phyloP scores from a whole-genome alignment of 2,329 filamentous ascomycete species.

The Ceratocystiopsis sp. region DNA sequence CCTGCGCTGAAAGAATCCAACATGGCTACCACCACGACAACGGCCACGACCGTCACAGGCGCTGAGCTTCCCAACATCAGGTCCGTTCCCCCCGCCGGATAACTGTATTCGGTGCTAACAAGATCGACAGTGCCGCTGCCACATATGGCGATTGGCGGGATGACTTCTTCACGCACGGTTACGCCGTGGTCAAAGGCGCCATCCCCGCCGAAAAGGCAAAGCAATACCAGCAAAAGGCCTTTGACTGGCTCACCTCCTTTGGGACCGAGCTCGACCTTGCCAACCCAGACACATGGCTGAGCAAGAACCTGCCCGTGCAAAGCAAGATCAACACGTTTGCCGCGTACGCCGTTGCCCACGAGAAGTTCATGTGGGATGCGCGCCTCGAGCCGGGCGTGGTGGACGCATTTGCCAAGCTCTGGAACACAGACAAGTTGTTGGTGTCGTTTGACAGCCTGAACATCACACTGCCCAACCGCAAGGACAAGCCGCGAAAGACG shows the following conservation, averaged over 20 bases:
- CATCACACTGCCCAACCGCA: slow-evolving; percentile 1
- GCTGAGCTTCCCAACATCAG: too few relatives aligned
- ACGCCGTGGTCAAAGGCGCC: not conserved
- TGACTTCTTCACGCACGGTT: not conserved
- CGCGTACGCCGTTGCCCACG: slow-evolving; percentile 17
- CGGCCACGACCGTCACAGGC: too few relatives aligned
- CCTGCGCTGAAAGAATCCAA: too few relatives aligned
- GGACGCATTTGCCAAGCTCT: slow-evolving; percentile 20
- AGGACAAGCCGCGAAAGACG: not conserved
- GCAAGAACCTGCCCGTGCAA: slow-evolving; percentile 19
- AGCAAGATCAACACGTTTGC: slow-evolving; percentile 15
- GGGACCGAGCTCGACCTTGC: slow-evolving; percentile 8
- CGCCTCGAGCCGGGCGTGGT: slow-evolving; percentile 20
- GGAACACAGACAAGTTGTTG: slow-evolving; percentile 18
- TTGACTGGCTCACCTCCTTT: slow-evolving; percentile 10
- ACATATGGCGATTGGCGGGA: too few relatives aligned
- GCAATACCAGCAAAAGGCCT: slow-evolving; percentile 15
- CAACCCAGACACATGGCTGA: slow-evolving; percentile 18
- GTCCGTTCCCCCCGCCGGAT: too few relatives aligned
- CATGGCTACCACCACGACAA: too few relatives aligned
- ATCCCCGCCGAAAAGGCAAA: slow-evolving; percentile 7
- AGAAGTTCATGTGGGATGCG: slow-evolving; percentile 21
- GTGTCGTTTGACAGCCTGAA: slow-evolving; percentile 20
- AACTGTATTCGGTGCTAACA: too few relatives aligned
- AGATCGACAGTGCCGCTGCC: too few relatives aligned